Evolutionary conservation across 148 eudicot species (phyloP).

Genomic region (Selenicereus undatus): DNA sequence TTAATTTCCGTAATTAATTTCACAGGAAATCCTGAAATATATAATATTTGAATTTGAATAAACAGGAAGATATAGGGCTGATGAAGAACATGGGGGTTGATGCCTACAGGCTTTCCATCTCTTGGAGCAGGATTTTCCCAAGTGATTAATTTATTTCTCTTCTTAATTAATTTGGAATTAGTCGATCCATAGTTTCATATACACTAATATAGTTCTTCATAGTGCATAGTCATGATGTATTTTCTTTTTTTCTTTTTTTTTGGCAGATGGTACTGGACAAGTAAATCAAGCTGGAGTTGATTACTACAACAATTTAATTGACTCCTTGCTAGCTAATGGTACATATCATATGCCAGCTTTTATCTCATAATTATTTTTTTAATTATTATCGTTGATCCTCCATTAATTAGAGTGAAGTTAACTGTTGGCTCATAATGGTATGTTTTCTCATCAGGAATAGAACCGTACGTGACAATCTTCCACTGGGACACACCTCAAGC

Average conservation of each 20-base stretch:
- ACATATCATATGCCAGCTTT: too few species aligned
- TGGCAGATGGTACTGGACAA: constrained; percentile 73
- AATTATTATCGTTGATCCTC: too few species aligned
- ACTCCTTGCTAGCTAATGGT: constrained; percentile 79
- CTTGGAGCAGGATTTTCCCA: constrained; percentile 92
- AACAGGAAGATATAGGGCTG: constrained; percentile 72
- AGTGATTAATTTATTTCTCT: constrained; percentile 37
- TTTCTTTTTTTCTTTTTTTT: neutral
- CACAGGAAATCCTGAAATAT: too few species aligned
- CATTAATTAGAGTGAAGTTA: too few species aligned
- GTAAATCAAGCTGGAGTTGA: constrained; percentile 88
- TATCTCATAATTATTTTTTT: too few species aligned
- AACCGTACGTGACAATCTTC: constrained; percentile 84
- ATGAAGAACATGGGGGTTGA: constrained; percentile 94
- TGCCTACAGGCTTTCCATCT: constrained; percentile 87
- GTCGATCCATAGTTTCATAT: too few species aligned
- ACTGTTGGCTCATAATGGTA: too few species aligned
- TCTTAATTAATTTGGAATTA: constrained; percentile 18
- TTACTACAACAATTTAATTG: constrained; percentile 78
- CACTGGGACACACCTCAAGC: constrained; percentile 94
- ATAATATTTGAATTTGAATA: neutral
- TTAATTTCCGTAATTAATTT: too few species aligned
- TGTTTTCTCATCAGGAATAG: constrained; percentile 43
- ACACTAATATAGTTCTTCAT: too few species aligned
- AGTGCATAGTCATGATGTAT: neutral